A percentile compares a stretch with the other conserved stretches of the same genome.
phyloP scores from a whole-genome alignment of 2,329 filamentous ascomycete genomes.

The Fusarium compactum region DNA sequence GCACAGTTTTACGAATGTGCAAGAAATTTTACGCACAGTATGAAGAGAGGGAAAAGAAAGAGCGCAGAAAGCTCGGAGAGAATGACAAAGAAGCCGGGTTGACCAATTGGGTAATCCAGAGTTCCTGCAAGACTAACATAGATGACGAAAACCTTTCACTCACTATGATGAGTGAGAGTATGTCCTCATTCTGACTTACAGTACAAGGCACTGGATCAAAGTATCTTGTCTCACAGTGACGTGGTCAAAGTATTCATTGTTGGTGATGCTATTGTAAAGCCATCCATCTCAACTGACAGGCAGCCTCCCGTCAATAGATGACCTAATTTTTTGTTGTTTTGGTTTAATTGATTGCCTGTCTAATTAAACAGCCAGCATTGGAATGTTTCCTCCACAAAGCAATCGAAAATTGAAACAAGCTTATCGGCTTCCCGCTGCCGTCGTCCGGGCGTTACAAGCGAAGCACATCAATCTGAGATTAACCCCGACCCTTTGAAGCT shows the following conservation, averaged over 20 bases:
- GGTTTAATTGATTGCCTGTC: slow-evolving; percentile 1
- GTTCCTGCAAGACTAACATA: slow-evolving; percentile 24
- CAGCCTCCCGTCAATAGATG: slow-evolving; percentile 35
- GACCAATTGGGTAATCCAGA: slow-evolving; percentile 20
- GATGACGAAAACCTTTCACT: slow-evolving; percentile 24
- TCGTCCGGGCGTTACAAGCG: slow-evolving; percentile 5
- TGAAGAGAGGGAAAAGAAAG: slow-evolving; percentile 8
- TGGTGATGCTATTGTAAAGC: slow-evolving; percentile 25
- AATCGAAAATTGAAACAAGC: slow-evolving; percentile 36
- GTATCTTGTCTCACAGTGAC: slow-evolving; percentile 19
- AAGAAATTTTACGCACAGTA: slow-evolving; percentile 38
- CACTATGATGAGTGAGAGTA: slow-evolving; percentile 5
- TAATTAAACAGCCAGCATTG: background rate
- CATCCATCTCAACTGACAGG: slow-evolving; percentile 16
- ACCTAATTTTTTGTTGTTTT: slow-evolving; percentile 2
- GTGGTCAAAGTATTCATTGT: slow-evolving; percentile 15
- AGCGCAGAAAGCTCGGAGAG: slow-evolving; percentile 1
- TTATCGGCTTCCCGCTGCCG: slow-evolving; percentile 38
- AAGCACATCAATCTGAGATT: slow-evolving; percentile 17
- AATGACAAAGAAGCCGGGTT: slow-evolving; percentile 6
- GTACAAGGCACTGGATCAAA: slow-evolving; percentile 7
- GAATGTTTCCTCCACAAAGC: slow-evolving; percentile 19
- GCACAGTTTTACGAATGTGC: slow-evolving; percentile 11
- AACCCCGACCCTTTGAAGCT: slow-evolving; percentile 16
- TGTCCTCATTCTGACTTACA: slow-evolving; percentile 16